Conservation (phyloP, 2,329 filamentous ascomycete species). For the Falciphora oryzae region DNA sequence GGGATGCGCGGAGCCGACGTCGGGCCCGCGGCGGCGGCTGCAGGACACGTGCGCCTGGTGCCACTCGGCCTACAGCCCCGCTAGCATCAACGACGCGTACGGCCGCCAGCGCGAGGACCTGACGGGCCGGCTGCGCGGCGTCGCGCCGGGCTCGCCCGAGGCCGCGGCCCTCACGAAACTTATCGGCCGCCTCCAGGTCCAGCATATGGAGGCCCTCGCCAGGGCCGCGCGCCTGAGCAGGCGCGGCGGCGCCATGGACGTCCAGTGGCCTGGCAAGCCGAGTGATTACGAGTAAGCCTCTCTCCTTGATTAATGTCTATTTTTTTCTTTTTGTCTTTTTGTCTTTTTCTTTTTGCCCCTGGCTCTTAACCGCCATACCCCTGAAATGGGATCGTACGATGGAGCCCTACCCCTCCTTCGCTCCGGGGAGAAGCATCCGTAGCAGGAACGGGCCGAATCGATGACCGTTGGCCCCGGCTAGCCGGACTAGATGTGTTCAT, state of each 20-base stretch:
- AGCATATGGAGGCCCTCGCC: slow-evolving; percentile 5
- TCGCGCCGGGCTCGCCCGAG: slow-evolving; percentile 5
- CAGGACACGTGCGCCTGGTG: slow-evolving; percentile 7
- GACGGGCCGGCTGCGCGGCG: background rate
- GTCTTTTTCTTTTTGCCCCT: background rate
- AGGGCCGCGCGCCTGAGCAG: background rate
- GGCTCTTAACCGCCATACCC: too few relatives aligned
- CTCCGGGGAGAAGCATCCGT: too few relatives aligned
- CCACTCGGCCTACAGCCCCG: slow-evolving; percentile 5
- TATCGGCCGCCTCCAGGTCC: background rate
- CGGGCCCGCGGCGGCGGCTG: slow-evolving; percentile 1
- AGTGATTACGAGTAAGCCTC: background rate
- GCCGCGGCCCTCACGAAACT: background rate
- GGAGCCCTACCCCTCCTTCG: too few relatives aligned
- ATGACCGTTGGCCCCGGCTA: too few relatives aligned
- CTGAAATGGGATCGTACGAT: too few relatives aligned
- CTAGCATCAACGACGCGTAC: slow-evolving; percentile 5
- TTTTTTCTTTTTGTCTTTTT: background rate
- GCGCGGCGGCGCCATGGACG: slow-evolving; percentile 5
- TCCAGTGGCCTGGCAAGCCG: slow-evolving; percentile 9
- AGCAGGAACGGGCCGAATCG: background rate
- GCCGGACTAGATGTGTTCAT: too few relatives aligned
- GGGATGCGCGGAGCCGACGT: background rate
- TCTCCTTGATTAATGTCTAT: background rate
- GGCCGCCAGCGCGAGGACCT: slow-evolving; percentile 6